A percentile compares a stretch with the other conserved stretches of the same genome.
Conservation (phyloP, 1,139 yeast genomes). For the Taphrina flavorubra region DNA sequence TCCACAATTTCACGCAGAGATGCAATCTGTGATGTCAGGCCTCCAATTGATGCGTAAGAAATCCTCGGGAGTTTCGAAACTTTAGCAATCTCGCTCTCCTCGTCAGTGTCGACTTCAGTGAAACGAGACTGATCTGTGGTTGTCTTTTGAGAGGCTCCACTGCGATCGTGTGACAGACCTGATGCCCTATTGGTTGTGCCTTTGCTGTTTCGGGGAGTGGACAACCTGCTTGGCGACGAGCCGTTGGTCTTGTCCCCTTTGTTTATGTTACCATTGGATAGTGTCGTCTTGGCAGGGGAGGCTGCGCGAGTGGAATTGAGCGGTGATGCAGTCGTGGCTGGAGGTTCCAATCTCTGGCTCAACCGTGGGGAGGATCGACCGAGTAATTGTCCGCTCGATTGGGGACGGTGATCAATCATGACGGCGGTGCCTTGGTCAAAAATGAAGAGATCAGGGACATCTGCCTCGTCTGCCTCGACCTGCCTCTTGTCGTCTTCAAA, state of each 20-base stretch:
- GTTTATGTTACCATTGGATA: background rate
- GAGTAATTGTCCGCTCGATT: background rate
- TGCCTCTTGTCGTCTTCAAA: conserved; percentile 5
- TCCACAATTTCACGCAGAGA: conserved; percentile 71
- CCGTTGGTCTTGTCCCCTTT: conserved; percentile 5
- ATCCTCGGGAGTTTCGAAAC: conserved; percentile 41
- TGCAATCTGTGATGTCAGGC: conserved; percentile 68
- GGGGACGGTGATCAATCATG: conserved; percentile 21
- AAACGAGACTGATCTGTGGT: conserved; percentile 20
- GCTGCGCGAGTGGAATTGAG: background rate
- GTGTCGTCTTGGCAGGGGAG: background rate
- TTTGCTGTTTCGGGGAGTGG: conserved; percentile 37
- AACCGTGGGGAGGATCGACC: conserved; percentile 6
- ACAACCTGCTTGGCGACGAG: background rate
- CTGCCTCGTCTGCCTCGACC: conserved; percentile 17
- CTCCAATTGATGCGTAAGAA: conserved; percentile 70
- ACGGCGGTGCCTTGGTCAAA: conserved; percentile 14
- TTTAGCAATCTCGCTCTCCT: conserved; percentile 18
- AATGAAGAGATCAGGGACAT: conserved; percentile 22
- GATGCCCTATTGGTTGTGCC: conserved; percentile 31
- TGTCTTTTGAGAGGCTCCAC: background rate
- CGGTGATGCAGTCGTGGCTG: background rate
- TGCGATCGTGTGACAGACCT: conserved; percentile 19
- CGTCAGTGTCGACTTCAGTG: conserved; percentile 44
- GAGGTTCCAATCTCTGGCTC: background rate